Evolutionary conservation across 805 yeast species (phyloP).

Genomic region (Ogataea saltuana): DNA sequence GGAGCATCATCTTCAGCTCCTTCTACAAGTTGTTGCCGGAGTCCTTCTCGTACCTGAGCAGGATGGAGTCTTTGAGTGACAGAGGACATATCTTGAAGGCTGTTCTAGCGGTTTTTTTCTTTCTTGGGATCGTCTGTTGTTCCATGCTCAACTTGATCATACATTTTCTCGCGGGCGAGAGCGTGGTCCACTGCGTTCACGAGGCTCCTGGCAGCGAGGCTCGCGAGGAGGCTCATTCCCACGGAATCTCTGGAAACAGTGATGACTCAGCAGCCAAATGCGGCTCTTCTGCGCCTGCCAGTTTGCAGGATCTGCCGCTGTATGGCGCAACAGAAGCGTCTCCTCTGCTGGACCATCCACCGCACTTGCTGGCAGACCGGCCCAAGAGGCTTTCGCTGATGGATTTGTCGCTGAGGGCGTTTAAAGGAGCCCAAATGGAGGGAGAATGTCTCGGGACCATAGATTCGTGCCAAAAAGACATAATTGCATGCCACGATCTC

Average conservation of each 20-base stretch:
- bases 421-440: constrained; percentile 30
- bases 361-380: neutral
- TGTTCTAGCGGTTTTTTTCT: constrained; percentile 42
- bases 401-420: constrained; percentile 34
- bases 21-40: constrained; percentile 77
- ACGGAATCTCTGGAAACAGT: no score
- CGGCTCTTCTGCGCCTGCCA: neutral
- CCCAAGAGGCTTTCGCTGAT: constrained; percentile 26
- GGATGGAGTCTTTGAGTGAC: constrained; percentile 30
- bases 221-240: constrained; percentile 18
- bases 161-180: constrained; percentile 75
- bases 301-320: neutral
- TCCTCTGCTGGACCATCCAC: constrained; percentile 2
- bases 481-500: constrained; percentile 25
- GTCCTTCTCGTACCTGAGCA: constrained; percentile 47
- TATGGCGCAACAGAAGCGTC: constrained; percentile 9
- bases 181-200: constrained; percentile 85
- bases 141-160: constrained; percentile 60
- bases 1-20: constrained; percentile 80
- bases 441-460: constrained; percentile 37
- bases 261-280: no score
- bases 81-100: constrained; percentile 38
- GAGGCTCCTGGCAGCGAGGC: constrained; percentile 34
- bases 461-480: constrained; percentile 30
- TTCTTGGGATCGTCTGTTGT: constrained; percentile 62